Base-by-base conservation (phyloP, 352 stramenopile genomes). In the Thalassiosira allenii region DNA sequence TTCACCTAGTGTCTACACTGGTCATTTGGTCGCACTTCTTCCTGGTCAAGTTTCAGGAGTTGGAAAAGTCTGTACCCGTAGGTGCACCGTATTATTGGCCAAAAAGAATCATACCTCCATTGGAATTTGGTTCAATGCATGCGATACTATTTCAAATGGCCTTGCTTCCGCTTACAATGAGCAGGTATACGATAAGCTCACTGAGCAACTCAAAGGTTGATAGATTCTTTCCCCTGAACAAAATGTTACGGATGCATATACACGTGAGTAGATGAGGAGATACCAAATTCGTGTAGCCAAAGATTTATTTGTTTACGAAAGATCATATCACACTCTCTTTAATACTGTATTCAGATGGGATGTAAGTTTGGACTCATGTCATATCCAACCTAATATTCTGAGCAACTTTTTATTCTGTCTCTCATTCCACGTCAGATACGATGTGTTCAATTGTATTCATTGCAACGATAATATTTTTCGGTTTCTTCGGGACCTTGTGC, bases 81-180 rank as follows among this genome's bases (percentile, higher is more conserved):
- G 81, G 41, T 33, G 81, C 70, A n/a, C 33, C 57, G 25, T 70
- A 41, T 40, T 80, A 81, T 59, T 86, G 72, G 64, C 52, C 44
- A 29, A 85, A 89, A 52, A 49, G 70, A n/a, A 59, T 88, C 8
- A 64, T 74, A 41, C 76, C 81, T 8, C 37, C 81, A 12, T 49
- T 88, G 8, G 81, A 86, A 57, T 88, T 86, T 77, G 81, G 81
- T 61, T 72, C 68, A 9, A 86, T 83, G 72, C 81, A 89, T 76
- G 77, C 72, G 2, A 86, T 88, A 72, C 57, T 86, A 12, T 89
- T 89, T 51, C 81, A 89, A 65, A 84, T 89, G 77, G 66, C 71
- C 23, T 54, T 89, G 34, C 43, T 89, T 41, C 81, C 81, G 5
- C 61, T 89, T 12, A 86, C 77, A 1, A 84, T 89, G 77, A 73